A percentile compares a stretch with the other conserved stretches of the same genome.
Conservation (phyloP, 2,329 filamentous ascomycete genomes). For the Colletotrichum musicola region DNA sequence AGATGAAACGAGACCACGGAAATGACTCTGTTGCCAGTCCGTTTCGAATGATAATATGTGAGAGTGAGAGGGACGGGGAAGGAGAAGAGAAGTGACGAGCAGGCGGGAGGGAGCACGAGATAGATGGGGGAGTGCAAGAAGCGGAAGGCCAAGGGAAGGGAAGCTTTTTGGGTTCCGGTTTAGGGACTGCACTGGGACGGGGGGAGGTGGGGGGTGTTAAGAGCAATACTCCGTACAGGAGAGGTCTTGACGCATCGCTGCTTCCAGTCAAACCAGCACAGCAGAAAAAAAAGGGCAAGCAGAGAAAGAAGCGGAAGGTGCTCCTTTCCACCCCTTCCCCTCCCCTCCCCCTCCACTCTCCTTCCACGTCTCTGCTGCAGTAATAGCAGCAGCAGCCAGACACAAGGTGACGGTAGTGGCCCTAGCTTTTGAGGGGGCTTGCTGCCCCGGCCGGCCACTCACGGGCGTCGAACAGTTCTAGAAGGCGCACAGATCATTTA, state of each 20-base stretch:
- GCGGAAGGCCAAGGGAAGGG: conserved; percentile 38
- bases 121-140: conserved; percentile 29
- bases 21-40: conserved; percentile 21
- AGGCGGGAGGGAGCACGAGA: conserved; percentile 23
- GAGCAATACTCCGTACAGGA: not conserved
- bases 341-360: not conserved
- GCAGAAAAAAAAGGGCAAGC: not conserved
- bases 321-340: conserved; percentile 13
- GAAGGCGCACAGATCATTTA: conserved; percentile 40
- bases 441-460: conserved; percentile 37
- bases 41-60: not conserved
- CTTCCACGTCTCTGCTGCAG: not conserved
- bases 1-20: conserved; percentile 24
- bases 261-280: conserved; percentile 34
- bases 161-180: conserved; percentile 40
- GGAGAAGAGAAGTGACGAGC: conserved; percentile 14
- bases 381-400: not conserved
- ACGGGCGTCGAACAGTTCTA: conserved; percentile 42
- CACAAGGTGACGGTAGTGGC: conserved; percentile 27
- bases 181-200: conserved; percentile 35
- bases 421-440: conserved; percentile 38
- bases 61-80: not conserved
- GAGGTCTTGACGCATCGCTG: conserved; percentile 34
- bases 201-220: conserved; percentile 27
- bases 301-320: conserved; percentile 14